A percentile compares a stretch with the other conserved stretches of the same genome.
Evolutionary conservation across 2,329 filamentous ascomycete species (phyloP).

Genomic region (Lachnellula arida): DNA sequence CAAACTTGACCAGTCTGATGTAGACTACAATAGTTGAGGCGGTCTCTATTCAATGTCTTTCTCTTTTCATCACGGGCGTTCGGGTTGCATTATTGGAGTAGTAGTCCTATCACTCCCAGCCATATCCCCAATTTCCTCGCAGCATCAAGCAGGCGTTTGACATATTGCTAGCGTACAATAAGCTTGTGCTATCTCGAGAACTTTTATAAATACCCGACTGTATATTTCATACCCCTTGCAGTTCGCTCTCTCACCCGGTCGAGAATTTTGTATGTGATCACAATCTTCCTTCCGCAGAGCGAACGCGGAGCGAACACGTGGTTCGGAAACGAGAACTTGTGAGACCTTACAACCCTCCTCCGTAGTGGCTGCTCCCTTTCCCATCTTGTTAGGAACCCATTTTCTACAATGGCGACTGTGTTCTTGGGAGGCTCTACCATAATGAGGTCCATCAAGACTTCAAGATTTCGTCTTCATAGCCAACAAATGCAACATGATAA

Average conservation of each 20-base stretch:
- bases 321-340: neutral
- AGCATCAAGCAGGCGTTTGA: constrained; percentile 17
- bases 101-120: neutral
- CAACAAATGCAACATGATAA: neutral
- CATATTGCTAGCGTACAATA: neutral
- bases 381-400: neutral
- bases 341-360: neutral
- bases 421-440: neutral
- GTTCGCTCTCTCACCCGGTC: neutral
- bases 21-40: constrained; percentile 25
- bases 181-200: neutral
- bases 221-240: neutral
- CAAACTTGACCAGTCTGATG: constrained; percentile 29
- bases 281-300: neutral
- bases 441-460: no score
- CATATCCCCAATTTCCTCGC: neutral
- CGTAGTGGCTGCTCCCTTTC: neutral
- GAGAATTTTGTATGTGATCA: neutral
- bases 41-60: neutral
- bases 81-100: neutral
- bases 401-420: neutral
- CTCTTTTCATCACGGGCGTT: neutral
- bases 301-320: neutral
- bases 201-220: neutral
- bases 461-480: neutral